Evolutionary conservation across 306 rosid genomes (phyloP), one percentile per base, ranked within the genome.

Genomic region (Calophaca sinica): DNA sequence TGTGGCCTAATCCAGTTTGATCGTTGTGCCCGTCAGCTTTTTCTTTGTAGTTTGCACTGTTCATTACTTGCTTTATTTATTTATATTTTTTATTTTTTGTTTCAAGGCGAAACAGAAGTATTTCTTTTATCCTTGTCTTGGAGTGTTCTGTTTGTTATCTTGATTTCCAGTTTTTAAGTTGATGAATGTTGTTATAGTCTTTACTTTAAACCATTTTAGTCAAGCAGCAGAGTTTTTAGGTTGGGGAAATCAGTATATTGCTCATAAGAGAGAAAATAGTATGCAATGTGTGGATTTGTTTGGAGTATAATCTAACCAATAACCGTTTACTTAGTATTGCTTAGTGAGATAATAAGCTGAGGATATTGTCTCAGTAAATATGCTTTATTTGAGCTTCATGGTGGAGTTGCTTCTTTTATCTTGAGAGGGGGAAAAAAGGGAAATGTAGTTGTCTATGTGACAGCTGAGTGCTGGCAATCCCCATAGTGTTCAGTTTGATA

Each of bases 381-480:
- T 49, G 14, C 41, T 77, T 68, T 68, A 61, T 46, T 46, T 55
- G 28, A 59, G 38, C 53, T 61, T 77, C 41, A 33, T 29, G 2
- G 39, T 46, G 15, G 68, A 75, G 60, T 28, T 60, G 3, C 65
- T 41, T 72, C 70, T 61, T 41, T 73, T 38, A 12, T 33, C 20
- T 52, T 41, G 15, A 36, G 44, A 51, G 29, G 13, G 55, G 12
- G 2, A 2, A 58, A 46, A 59, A 45, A 4, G 15, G 33, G 15
- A 15, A 31, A 12, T 68, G 54, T 69, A 28, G 42, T 48, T 50
- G 50, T 29, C 60, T 73, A 41, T 41, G 2, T 41, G 45, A 41
- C 8, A 7, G 45, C 45, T 41, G 45, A 39, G 8, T 39, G 7
- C 44, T 39, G 44, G 0, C 1, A 6, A 39, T 6, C 6, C 44